These are phyloP conservation scores for Buddleja alternifolia DNA, from an alignment of 257 asterid species.

Conservation along the genomic window DNA sequence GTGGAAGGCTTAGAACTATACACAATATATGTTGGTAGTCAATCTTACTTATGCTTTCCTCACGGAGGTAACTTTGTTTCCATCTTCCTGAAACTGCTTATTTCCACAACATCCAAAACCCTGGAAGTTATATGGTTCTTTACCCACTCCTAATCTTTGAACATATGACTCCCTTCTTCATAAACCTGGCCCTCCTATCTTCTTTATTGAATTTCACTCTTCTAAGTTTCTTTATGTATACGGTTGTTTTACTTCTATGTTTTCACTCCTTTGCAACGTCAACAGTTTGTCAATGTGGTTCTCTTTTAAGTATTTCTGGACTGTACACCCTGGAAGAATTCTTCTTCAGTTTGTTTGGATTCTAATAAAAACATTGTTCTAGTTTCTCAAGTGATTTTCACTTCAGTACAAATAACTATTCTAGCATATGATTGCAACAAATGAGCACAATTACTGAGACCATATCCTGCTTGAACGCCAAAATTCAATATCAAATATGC, in stretches of 20 bases:
- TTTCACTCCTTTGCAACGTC: neutral
- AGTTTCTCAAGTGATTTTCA: neutral
- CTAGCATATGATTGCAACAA: neutral
- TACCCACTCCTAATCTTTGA: neutral
- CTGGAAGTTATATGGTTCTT: neutral
- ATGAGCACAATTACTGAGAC: neutral
- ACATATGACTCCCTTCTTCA: no score
- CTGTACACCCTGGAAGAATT: slow-evolving; percentile 8
- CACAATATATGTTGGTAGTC: neutral
- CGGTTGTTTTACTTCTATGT: neutral
- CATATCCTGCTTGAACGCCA: neutral
- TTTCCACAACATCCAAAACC: neutral
- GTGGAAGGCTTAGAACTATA: no score
- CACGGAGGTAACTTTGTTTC: neutral
- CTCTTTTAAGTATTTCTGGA: neutral
- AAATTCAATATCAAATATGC: neutral
- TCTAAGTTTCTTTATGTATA: neutral
- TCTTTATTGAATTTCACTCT: slow-evolving; percentile 1
- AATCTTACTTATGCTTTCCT: neutral
- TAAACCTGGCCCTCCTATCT: neutral
- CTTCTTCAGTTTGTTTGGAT: neutral
- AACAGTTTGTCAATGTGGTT: neutral
- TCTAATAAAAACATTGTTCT: neutral
- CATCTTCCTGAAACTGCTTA: neutral
- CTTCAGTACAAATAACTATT: neutral